These are phyloP conservation scores for Diaporthe nobilis DNA, from an alignment of 2,329 filamentous ascomycete species.

Conservation along the genomic window DNA sequence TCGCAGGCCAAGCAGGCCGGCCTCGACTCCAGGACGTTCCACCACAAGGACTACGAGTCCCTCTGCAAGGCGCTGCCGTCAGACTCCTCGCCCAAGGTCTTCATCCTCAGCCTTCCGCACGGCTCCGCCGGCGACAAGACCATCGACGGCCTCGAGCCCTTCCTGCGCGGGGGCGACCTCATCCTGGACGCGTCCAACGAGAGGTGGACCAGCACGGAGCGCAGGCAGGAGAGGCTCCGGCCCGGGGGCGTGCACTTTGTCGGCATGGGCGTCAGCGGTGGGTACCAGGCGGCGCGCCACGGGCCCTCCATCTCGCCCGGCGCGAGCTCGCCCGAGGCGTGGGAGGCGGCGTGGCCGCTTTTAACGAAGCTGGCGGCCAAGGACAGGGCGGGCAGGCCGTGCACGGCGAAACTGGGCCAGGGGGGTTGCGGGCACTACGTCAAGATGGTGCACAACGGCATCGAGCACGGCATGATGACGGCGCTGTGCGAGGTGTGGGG, in stretches of 20 bases:
- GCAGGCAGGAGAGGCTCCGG: conserved; percentile 70
- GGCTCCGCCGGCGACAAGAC: conserved; percentile 56
- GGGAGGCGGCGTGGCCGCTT: conserved; percentile 73
- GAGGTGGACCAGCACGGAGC: conserved; percentile 74
- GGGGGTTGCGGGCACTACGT: conserved; percentile 79
- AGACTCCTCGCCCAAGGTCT: conserved; percentile 58
- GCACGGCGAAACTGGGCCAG: conserved; percentile 72
- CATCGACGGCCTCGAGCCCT: conserved; percentile 55
- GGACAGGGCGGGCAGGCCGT: conserved; percentile 70
- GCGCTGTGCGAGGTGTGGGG: conserved; percentile 76
- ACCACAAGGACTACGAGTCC: conserved; percentile 60
- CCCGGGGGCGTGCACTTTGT: conserved; percentile 74
- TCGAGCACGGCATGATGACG: conserved; percentile 80
- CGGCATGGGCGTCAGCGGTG: conserved; percentile 77
- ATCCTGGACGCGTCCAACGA: conserved; percentile 80
- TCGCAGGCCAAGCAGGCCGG: conserved; percentile 49
- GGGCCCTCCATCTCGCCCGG: conserved; percentile 79
- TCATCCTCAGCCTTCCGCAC: conserved; percentile 68
- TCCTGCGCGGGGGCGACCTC: conserved; percentile 73
- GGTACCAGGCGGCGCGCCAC: conserved; percentile 76
- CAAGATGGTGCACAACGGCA: conserved; percentile 84
- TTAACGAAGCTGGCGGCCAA: conserved; percentile 74
- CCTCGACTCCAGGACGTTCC: conserved; percentile 49
- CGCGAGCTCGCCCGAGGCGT: conserved; percentile 65
- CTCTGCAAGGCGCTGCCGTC: conserved; percentile 62